A percentile compares a stretch with the other conserved stretches of the same genome.
Evolutionary conservation across 345 rosid genomes (phyloP).

Genomic region (Lepidium aucheri): DNA sequence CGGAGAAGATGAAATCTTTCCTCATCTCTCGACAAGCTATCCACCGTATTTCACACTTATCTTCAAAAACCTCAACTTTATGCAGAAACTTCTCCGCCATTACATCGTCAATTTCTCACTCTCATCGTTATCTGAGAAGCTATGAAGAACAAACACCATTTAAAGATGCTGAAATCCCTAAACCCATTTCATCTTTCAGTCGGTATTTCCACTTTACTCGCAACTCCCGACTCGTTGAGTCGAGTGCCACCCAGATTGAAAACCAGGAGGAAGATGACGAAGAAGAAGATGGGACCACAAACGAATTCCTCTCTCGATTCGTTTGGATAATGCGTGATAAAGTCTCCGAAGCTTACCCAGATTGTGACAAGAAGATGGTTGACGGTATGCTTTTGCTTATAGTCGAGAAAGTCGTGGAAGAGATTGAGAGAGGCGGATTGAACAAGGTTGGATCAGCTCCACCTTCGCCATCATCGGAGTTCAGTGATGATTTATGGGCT

Average conservation of each 20-base stretch:
- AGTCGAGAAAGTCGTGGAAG: constrained; percentile 58
- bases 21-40: constrained; percentile 30
- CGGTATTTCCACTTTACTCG: constrained; percentile 38
- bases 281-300: constrained; percentile 49
- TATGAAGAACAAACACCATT: background rate
- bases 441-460: constrained; percentile 31
- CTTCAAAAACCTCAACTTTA: constrained; percentile 10
- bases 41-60: constrained; percentile 24
- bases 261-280: constrained; percentile 37
- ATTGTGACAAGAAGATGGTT: constrained; percentile 48
- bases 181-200: constrained; percentile 8
- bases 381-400: constrained; percentile 73
- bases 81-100: constrained; percentile 22
- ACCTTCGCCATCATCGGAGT: constrained; percentile 31
- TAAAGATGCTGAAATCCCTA: constrained; percentile 3
- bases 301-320: constrained; percentile 74
- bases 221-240: constrained; percentile 23
- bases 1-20: constrained; percentile 33
- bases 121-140: background rate
- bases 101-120: constrained; percentile 16
- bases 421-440: constrained; percentile 59
- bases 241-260: constrained; percentile 18
- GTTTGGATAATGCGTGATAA: constrained; percentile 78
- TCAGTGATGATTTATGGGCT: constrained; percentile 72
- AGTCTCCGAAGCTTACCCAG: constrained; percentile 51